Conservation (phyloP, 225 moss, liverwort and hornwort genomes). For the Antitrichia curtipendula region DNA sequence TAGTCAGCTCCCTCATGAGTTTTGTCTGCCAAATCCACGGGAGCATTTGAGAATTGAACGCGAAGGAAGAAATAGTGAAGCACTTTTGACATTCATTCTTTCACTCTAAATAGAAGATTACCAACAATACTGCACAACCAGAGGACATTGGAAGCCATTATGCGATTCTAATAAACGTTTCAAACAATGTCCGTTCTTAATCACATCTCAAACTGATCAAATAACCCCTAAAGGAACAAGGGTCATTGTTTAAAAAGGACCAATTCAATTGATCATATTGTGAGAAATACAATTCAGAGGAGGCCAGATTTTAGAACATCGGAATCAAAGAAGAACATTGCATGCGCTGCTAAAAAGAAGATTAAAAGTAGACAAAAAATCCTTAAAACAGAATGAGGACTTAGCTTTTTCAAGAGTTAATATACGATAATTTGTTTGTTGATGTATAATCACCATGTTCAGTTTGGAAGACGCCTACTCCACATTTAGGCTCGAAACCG, state of each 20-base stretch:
- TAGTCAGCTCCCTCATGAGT: slow-evolving; percentile 63
- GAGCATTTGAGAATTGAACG: neutral
- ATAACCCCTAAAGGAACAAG: neutral
- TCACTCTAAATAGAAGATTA: neutral
- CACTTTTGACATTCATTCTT: neutral
- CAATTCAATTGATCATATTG: neutral
- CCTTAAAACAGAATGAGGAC: neutral
- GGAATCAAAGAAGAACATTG: neutral
- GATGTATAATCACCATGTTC: neutral
- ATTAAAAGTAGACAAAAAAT: neutral
- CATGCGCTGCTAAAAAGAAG: neutral
- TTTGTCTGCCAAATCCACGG: slow-evolving; percentile 46
- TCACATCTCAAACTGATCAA: neutral
- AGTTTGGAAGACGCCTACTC: neutral
- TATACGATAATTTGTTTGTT: neutral
- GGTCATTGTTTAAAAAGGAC: neutral
- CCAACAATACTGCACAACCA: neutral
- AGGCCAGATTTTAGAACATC: neutral
- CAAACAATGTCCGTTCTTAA: neutral
- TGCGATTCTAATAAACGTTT: neutral
- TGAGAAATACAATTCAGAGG: neutral
- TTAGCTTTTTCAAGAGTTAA: too few relatives aligned
- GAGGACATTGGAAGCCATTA: neutral
- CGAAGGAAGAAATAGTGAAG: neutral
- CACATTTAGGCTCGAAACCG: neutral